These are phyloP conservation scores for Claviceps sp. DNA, from an alignment of 2,329 filamentous ascomycete species.

Conservation along the genomic window DNA sequence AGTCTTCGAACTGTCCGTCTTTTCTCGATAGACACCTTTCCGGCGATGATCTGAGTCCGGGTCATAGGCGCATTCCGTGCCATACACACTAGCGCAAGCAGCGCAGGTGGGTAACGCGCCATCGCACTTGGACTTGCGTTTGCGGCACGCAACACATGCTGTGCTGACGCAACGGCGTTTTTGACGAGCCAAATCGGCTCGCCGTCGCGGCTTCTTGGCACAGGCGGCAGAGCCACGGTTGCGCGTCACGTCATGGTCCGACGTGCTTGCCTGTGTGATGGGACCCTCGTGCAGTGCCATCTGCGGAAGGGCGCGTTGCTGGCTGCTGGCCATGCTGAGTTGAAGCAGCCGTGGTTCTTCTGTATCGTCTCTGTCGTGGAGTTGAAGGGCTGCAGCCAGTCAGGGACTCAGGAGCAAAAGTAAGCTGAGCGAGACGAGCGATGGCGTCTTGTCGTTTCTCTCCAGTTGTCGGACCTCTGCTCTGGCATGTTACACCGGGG, in stretches of 20 bases:
- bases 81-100: conserved; percentile 90
- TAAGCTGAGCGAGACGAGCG: background rate
- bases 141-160: conserved; percentile 69
- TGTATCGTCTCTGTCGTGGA: background rate
- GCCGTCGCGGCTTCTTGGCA: conserved; percentile 35
- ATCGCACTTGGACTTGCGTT: conserved; percentile 79
- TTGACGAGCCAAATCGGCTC: conserved; percentile 32
- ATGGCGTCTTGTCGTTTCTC: background rate
- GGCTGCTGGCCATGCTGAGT: conserved; percentile 2
- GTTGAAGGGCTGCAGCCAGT: background rate
- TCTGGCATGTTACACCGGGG: background rate
- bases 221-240: conserved; percentile 7
- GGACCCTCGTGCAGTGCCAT: background rate
- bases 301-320: background rate
- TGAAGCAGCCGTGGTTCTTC: background rate
- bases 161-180: conserved; percentile 73
- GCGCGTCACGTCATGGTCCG: background rate
- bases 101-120: conserved; percentile 84
- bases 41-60: conserved; percentile 91
- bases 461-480: background rate
- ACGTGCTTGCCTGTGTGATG: background rate
- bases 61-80: conserved; percentile 84
- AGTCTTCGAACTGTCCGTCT: conserved; percentile 77
- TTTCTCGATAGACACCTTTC: conserved; percentile 94
- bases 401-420: background rate